phyloP scores from a whole-genome alignment of 2,329 filamentous ascomycete genomes.

The Aspergillus quadrilineatus region DNA sequence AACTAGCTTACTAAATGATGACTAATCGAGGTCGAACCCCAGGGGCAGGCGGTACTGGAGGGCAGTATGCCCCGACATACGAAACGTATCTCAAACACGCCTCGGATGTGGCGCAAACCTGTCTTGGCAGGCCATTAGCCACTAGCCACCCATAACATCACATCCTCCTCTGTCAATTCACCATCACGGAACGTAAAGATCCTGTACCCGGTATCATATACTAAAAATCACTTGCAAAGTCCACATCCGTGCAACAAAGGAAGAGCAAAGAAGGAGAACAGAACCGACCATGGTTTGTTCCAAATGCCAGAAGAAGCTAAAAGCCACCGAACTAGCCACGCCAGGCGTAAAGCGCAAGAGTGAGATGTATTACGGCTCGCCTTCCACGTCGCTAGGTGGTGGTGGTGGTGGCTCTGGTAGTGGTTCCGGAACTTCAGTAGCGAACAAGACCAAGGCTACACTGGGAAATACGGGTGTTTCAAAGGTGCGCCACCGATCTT shows the following conservation, averaged over 20 bases:
- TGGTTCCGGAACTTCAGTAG: background rate
- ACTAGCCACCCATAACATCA: too few species aligned
- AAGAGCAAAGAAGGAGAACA: background rate
- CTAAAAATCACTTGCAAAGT: too few species aligned
- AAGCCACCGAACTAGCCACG: slow-evolving; percentile 61
- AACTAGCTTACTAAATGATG: too few species aligned
- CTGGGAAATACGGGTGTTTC: slow-evolving; percentile 59
- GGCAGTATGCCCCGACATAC: too few species aligned
- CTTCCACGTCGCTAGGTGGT: slow-evolving; percentile 40
- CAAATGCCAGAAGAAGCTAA: slow-evolving; percentile 63
- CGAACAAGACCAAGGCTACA: slow-evolving; percentile 44
- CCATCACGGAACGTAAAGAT: too few species aligned
- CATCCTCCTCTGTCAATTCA: too few species aligned
- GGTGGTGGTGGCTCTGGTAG: slow-evolving; percentile 26
- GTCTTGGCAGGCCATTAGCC: too few species aligned
- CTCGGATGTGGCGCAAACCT: too few species aligned
- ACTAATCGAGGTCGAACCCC: too few species aligned
- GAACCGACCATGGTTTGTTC: slow-evolving; percentile 58
- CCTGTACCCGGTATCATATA: background rate
- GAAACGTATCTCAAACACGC: too few species aligned
- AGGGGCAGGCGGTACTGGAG: too few species aligned
- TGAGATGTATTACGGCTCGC: slow-evolving; percentile 65
- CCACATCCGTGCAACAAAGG: background rate
- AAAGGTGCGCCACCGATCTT: slow-evolving; percentile 48
- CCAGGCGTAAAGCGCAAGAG: slow-evolving; percentile 66